These are phyloP conservation scores for Dryas alaskensis DNA, from an alignment of 306 rosid species.

Conservation along the genomic window DNA sequence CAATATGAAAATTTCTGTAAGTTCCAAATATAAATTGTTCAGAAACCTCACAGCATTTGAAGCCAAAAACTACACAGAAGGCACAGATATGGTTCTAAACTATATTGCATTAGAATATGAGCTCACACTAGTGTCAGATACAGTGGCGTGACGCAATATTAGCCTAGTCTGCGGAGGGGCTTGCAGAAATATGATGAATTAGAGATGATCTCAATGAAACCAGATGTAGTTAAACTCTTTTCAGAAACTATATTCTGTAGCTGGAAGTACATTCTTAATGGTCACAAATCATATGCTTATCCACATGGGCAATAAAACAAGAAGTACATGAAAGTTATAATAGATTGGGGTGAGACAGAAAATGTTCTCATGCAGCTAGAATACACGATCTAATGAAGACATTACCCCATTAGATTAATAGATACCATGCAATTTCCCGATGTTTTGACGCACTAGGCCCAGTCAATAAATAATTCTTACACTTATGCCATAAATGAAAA, in stretches of 20 bases:
- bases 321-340: no score
- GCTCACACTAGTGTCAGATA: neutral
- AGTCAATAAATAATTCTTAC: no score
- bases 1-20: constrained; percentile 29
- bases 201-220: neutral
- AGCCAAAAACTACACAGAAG: neutral
- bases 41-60: constrained; percentile 7
- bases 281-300: neutral
- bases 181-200: neutral
- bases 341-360: no score
- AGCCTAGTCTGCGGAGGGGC: neutral
- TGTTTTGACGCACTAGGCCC: no score
- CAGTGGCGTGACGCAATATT: neutral
- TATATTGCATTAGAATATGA: constrained; percentile 4
- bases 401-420: no score
- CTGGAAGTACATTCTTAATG: neutral
- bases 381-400: no score
- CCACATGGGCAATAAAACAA: neutral
- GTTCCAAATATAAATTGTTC: constrained; percentile 6
- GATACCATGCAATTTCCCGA: no score
- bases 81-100: constrained; percentile 1
- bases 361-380: no score
- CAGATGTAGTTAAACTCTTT: neutral
- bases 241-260: neutral
- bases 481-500: no score